Evolutionary conservation across 2,329 filamentous ascomycete species (phyloP).

Genomic region (Pseudocercospora vitis): DNA sequence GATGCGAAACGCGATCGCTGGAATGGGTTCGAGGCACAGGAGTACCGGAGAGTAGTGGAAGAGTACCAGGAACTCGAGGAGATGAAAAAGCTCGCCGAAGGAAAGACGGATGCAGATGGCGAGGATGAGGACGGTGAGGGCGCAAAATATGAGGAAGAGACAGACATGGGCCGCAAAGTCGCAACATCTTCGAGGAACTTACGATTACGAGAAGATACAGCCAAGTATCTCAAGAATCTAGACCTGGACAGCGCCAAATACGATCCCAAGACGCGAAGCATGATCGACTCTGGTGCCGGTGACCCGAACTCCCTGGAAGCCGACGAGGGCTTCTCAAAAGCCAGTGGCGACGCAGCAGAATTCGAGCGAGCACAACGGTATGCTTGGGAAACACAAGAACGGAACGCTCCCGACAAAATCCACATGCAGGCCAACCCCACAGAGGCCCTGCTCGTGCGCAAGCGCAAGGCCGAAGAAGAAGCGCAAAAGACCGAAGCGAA

Average conservation of each 20-base stretch:
- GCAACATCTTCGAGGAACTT: constrained; percentile 87
- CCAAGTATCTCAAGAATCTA: constrained; percentile 92
- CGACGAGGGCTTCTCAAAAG: constrained; percentile 87
- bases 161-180: constrained; percentile 93
- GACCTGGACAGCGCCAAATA: constrained; percentile 97
- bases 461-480: constrained; percentile 73
- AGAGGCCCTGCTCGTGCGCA: constrained; percentile 79
- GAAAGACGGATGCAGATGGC: constrained; percentile 42
- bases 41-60: constrained; percentile 84
- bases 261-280: constrained; percentile 89
- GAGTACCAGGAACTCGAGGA: constrained; percentile 86
- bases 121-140: constrained; percentile 55
- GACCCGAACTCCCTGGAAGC: constrained; percentile 79
- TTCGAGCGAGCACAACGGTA: constrained; percentile 88
- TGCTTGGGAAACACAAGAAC: constrained; percentile 94
- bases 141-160: constrained; percentile 82
- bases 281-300: constrained; percentile 70
- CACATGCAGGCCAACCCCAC: constrained; percentile 97
- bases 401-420: constrained; percentile 71
- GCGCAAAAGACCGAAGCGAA: constrained; percentile 67
- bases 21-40: constrained; percentile 92
- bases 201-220: constrained; percentile 91
- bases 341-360: constrained; percentile 85
- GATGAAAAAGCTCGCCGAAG: constrained; percentile 53
- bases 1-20: constrained; percentile 96